Evolutionary conservation across 371 early-diverging fungal species (phyloP).

Genomic region (Syncephalastrum racemosum): DNA sequence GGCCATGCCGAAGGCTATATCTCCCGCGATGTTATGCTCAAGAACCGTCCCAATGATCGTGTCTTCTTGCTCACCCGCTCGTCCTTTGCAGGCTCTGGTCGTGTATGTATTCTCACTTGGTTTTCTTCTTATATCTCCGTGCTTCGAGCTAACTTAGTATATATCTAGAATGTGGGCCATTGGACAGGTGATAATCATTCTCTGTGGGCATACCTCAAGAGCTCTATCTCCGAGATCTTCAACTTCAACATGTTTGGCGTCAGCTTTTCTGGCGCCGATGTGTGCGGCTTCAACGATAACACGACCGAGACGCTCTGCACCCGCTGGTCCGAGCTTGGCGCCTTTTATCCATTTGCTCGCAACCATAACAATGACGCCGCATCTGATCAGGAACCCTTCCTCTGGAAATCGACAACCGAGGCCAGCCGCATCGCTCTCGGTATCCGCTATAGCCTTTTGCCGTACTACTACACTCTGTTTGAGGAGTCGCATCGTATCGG

Average conservation of each 20-base stretch:
- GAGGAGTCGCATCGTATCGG: slow-evolving; percentile 51
- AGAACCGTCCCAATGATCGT: slow-evolving; percentile 41
- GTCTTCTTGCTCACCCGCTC: slow-evolving; percentile 74
- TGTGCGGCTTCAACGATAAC: slow-evolving; percentile 69
- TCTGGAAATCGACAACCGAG: slow-evolving; percentile 45
- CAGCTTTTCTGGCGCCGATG: slow-evolving; percentile 66
- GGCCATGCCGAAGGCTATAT: slow-evolving; percentile 57
- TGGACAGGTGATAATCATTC: slow-evolving; percentile 57
- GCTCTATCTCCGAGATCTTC: slow-evolving; percentile 59
- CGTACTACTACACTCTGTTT: slow-evolving; percentile 68
- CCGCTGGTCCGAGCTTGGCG: slow-evolving; percentile 71
- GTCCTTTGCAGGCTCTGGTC: slow-evolving; percentile 68
- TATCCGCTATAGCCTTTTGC: slow-evolving; percentile 64
- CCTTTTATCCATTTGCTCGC: slow-evolving; percentile 79
- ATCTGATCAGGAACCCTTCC: slow-evolving; percentile 58
- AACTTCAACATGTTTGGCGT: slow-evolving; percentile 71
- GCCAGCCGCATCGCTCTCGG: slow-evolving; percentile 51
- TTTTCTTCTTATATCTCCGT: background rate
- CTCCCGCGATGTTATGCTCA: slow-evolving; percentile 47
- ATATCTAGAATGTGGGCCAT: slow-evolving; percentile 8
- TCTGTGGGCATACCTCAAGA: slow-evolving; percentile 52
- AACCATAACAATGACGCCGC: slow-evolving; percentile 56
- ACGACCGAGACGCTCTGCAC: slow-evolving; percentile 61
- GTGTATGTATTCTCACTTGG: slow-evolving; percentile 54
- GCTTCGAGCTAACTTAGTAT: background rate